phyloP scores from a whole-genome alignment of 768 basidiomycete species.

The Rhizopogon vulgaris region DNA sequence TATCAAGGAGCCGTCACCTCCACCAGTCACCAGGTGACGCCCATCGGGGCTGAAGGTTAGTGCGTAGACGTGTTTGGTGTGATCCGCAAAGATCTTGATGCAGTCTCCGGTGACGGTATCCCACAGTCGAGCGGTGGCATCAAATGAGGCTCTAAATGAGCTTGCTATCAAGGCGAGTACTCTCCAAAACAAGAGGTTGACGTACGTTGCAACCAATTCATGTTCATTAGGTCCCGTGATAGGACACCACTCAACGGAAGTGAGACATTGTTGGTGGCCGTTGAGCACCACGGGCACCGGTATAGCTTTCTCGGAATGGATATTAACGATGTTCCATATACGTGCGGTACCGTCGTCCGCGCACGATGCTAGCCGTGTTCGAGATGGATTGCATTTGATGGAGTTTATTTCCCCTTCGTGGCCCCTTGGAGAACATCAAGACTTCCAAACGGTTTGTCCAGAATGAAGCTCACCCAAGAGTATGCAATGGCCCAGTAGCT shows the following conservation, averaged over 20 bases:
- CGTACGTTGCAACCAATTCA: slow-evolving; percentile 70
- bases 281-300: slow-evolving; percentile 33
- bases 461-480: slow-evolving; percentile 46
- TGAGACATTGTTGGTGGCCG: slow-evolving; percentile 65
- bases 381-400: slow-evolving; percentile 60
- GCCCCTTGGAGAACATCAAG: slow-evolving; percentile 38
- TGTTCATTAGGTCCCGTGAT: slow-evolving; percentile 38
- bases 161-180: not conserved
- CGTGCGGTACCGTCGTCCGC: slow-evolving; percentile 78
- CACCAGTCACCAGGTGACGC: slow-evolving; percentile 65
- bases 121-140: slow-evolving; percentile 77
- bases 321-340: slow-evolving; percentile 62
- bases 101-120: slow-evolving; percentile 75
- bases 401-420: slow-evolving; percentile 77
- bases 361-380: slow-evolving; percentile 69
- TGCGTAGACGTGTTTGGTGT: slow-evolving; percentile 67
- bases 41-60: slow-evolving; percentile 74
- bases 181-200: not conserved
- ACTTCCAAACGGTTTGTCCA: not conserved
- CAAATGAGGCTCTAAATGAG: slow-evolving; percentile 63
- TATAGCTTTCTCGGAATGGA: slow-evolving; percentile 24
- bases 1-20: slow-evolving; percentile 72
- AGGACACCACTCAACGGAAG: slow-evolving; percentile 67
- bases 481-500: slow-evolving; percentile 47
- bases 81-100: slow-evolving; percentile 63